A percentile compares a stretch with the other conserved stretches of the same genome.
Evolutionary conservation across 805 yeast species (phyloP).

Genomic region (Kodamaea laetipori): DNA sequence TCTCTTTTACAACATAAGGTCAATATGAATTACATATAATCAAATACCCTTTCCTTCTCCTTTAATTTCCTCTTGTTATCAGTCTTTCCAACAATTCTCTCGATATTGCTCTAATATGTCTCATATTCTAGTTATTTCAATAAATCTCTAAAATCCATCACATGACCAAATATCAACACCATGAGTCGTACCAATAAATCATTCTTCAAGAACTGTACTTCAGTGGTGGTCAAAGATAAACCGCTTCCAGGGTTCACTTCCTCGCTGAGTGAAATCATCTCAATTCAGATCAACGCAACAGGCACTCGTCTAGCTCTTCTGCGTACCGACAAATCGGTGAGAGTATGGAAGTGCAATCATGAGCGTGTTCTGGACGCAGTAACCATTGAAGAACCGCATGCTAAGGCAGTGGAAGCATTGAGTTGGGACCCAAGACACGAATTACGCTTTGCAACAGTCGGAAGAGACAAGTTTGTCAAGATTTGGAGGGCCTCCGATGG

Average conservation of each 20-base stretch:
- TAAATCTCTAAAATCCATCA: too few relatives aligned
- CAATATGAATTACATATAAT: too few relatives aligned
- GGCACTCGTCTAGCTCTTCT: conserved; percentile 47
- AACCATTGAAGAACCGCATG: conserved; percentile 44
- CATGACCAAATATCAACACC: too few relatives aligned
- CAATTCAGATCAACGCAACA: conserved; percentile 40
- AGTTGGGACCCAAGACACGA: conserved; percentile 54
- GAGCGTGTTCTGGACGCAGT: conserved; percentile 39
- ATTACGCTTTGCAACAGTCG: conserved; percentile 49
- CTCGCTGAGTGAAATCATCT: conserved; percentile 33
- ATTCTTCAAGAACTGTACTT: conserved; percentile 12
- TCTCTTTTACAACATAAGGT: too few relatives aligned
- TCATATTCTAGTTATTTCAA: too few relatives aligned
- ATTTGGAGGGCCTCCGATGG: conserved; percentile 49
- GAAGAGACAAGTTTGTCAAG: conserved; percentile 47
- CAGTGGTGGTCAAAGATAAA: conserved; percentile 15
- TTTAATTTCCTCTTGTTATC: too few relatives aligned
- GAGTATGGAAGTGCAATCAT: conserved; percentile 39
- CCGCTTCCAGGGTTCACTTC: conserved; percentile 20
- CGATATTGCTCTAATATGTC: too few relatives aligned
- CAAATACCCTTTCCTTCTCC: too few relatives aligned
- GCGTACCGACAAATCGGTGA: conserved; percentile 45
- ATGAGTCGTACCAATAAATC: conserved; percentile 7
- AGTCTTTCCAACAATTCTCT: too few relatives aligned
- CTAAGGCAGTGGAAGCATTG: conserved; percentile 39